Conservation (phyloP, 805 yeast genomes). For the Candida xyloterini region DNA sequence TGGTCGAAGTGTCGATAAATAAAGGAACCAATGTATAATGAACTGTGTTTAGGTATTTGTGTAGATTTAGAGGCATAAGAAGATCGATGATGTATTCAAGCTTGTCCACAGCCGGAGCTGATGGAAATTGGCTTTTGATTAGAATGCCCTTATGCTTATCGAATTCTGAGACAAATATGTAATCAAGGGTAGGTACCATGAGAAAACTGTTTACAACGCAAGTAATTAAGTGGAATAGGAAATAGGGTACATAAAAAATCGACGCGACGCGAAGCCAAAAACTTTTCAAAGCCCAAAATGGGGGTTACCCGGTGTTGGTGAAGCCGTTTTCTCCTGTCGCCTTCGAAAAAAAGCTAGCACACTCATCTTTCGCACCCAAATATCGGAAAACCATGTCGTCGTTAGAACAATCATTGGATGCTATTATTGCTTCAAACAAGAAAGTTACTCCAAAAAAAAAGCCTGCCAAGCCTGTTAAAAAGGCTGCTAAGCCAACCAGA, state of each 20-base stretch:
- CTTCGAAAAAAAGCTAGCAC: constrained; percentile 9
- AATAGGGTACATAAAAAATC: constrained; percentile 1
- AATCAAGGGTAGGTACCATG: constrained; percentile 21
- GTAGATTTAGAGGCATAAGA: constrained; percentile 38
- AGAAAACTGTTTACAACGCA: constrained; percentile 1
- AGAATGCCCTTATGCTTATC: constrained; percentile 74
- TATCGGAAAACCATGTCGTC: constrained; percentile 56
- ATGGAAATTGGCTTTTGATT: constrained; percentile 59
- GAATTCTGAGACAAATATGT: constrained; percentile 65
- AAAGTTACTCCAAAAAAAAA: constrained; percentile 33
- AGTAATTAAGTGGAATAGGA: constrained; percentile 3
- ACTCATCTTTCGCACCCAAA: background rate
- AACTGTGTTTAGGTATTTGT: constrained; percentile 43
- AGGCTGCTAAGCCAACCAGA: constrained; percentile 30
- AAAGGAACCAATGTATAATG: constrained; percentile 58
- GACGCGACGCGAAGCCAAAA: constrained; percentile 6
- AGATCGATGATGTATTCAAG: constrained; percentile 29
- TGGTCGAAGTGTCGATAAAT: constrained; percentile 30
- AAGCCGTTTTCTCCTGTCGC: constrained; percentile 9
- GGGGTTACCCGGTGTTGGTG: constrained; percentile 9
- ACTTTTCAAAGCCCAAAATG: too few relatives aligned
- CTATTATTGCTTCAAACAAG: constrained; percentile 66
- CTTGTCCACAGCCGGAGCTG: constrained; percentile 56
- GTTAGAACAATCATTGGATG: constrained; percentile 92
- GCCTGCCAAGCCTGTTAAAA: constrained; percentile 30